A percentile compares a stretch with the other conserved stretches of the same genome.
These are phyloP conservation scores for Castanospermum australe DNA, from an alignment of 306 rosid species.

Conservation along the genomic window DNA sequence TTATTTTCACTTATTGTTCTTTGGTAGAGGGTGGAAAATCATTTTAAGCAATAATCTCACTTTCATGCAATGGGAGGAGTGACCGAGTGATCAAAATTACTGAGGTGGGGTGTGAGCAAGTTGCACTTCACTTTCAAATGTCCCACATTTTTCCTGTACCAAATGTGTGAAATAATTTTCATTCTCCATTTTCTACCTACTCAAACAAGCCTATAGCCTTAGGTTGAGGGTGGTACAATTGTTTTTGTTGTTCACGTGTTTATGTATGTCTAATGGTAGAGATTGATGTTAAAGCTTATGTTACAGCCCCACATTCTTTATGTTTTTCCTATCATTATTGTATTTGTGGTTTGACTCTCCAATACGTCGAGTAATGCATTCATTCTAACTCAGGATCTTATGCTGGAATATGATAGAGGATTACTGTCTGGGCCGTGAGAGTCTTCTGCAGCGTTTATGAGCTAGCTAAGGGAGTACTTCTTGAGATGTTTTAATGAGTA, in stretches of 20 bases:
- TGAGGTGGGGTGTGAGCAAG: not conserved
- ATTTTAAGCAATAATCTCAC: not conserved
- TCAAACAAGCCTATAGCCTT: not conserved
- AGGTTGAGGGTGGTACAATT: not conserved
- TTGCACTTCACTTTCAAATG: not conserved
- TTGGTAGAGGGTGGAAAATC: not conserved
- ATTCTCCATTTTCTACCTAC: not conserved
- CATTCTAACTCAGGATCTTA: constrained; percentile 7
- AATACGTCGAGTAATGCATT: not conserved
- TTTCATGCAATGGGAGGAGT: not conserved
- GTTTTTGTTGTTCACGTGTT: not conserved
- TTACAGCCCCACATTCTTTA: not conserved
- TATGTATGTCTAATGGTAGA: not conserved
- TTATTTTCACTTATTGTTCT: not conserved
- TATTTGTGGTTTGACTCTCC: not conserved
- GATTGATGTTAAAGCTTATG: not conserved
- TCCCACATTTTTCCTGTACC: not conserved
- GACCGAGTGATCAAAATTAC: too few species aligned
- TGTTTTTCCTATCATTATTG: not conserved
- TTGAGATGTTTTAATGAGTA: not conserved
- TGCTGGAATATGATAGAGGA: constrained; percentile 15
- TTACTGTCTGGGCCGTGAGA: not conserved
- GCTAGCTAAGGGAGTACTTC: not conserved
- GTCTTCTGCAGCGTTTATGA: not conserved
- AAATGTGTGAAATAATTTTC: not conserved